Evolutionary conservation across 495 filamentous ascomycete species (phyloP), one percentile per base, ranked within the genome.

Genomic region (Entonaema liquescens): DNA sequence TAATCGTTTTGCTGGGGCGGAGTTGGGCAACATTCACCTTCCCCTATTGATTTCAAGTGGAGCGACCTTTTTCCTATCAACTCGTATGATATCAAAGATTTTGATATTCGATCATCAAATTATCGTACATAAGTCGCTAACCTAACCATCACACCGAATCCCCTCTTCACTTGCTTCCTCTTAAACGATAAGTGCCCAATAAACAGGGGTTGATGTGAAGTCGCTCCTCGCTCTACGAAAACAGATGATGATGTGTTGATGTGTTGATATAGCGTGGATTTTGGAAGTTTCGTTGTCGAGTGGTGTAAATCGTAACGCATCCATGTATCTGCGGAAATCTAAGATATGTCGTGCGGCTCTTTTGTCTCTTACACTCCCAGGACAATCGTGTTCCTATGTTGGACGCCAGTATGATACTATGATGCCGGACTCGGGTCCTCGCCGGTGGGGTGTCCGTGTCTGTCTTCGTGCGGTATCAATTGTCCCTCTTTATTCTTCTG

Each of bases 1-100:
- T 5, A 11, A 44, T 44, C 5, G 40, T 5, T 21, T 44, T 17
- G 8, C 40, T 5, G 40, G 8, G 17, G 40, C 19, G 40, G 40
- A 44, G 40, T 44, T 47, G 17, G 42, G 42, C 8, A 21, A 21
- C 42, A 3, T 47, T 47, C 19, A 44, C 40, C 40, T 44, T 44
- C 40, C 17, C 40, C 4, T 23, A 23, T 47, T 11, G 42, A 23
- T 47, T 23, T 47, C 42, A 47, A 47, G 42, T 47, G 42, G 42
- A 47, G 42, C 42, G 42, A 9, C 19, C 42, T 47, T 47, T 47
- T 47, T 11, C 42, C 23, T 17, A 47, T 3, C 3, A 47, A 47
- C 42, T 47, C 42, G 42, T 47, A 47, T 21, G 42, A 47, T 47
- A 23, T 47, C 42, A 47, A 47, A 21, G 42, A 47, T 23, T 47